Evolutionary conservation across 176 grass and related monocot genomes (phyloP).

Genomic region (Carex littledalei): DNA sequence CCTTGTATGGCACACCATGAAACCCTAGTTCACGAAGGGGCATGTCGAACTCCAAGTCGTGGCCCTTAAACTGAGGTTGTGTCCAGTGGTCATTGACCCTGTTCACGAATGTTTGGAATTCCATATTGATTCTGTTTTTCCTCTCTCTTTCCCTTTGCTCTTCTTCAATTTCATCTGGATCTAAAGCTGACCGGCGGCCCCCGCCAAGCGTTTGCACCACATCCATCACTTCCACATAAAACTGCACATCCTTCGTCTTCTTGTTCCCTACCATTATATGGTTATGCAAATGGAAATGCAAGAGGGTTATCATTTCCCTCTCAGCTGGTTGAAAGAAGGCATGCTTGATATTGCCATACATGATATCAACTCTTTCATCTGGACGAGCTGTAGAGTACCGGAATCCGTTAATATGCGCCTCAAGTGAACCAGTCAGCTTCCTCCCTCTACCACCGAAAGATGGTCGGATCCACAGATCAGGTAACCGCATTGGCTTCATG

Average conservation of each 20-base stretch:
- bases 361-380: constrained; percentile 77
- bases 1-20: constrained; percentile 76
- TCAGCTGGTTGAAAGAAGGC: constrained; percentile 90
- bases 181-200: constrained; percentile 51
- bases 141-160: constrained; percentile 83
- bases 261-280: constrained; percentile 93
- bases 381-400: constrained; percentile 63
- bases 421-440: constrained; percentile 64
- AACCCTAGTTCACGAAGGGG: constrained; percentile 79
- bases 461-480: constrained; percentile 83
- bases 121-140: constrained; percentile 74
- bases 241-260: constrained; percentile 92
- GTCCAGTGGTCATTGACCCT: constrained; percentile 73
- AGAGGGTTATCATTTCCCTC: constrained; percentile 86
- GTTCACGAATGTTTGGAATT: constrained; percentile 83
- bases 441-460: constrained; percentile 67
- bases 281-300: constrained; percentile 85
- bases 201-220: constrained; percentile 72
- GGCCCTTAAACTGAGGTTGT: constrained; percentile 59
- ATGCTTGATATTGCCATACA: constrained; percentile 92
- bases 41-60: constrained; percentile 73
- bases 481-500: constrained; percentile 61
- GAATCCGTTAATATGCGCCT: constrained; percentile 88
- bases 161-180: constrained; percentile 95
- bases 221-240: constrained; percentile 98